Conservation (phyloP, 2,329 filamentous ascomycete species). For the Sporothrix dimorphospora region DNA sequence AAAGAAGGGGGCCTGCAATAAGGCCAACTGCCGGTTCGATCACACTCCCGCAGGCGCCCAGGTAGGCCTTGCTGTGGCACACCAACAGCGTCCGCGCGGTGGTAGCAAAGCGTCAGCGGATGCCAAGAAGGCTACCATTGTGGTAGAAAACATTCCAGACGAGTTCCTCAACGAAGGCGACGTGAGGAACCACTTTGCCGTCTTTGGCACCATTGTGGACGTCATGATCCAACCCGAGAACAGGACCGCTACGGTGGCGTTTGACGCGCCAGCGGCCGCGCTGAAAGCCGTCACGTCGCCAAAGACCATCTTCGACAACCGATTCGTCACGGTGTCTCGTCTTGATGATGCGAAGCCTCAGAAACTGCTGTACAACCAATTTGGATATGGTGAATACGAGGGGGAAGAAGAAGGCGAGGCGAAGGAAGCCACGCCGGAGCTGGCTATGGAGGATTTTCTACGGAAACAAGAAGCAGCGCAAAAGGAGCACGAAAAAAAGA, state of each 20-base stretch:
- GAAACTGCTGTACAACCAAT: no score
- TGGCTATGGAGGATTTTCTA: constrained; percentile 71
- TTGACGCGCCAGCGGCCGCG: constrained; percentile 65
- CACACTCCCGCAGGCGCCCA: constrained; percentile 47
- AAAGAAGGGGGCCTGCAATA: constrained; percentile 70
- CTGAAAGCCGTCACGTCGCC: constrained; percentile 74
- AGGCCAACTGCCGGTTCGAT: constrained; percentile 70
- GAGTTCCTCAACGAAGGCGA: constrained; percentile 67
- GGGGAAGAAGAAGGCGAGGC: constrained; percentile 28
- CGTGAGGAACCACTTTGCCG: constrained; percentile 69
- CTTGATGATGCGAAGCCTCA: constrained; percentile 53
- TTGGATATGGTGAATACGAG: constrained; percentile 38
- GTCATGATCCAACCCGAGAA: constrained; percentile 69
- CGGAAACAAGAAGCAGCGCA: constrained; percentile 74
- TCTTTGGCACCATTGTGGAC: constrained; percentile 69
- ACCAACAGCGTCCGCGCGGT: not conserved
- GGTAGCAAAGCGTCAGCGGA: constrained; percentile 60
- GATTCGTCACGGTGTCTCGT: constrained; percentile 86
- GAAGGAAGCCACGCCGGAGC: constrained; percentile 50
- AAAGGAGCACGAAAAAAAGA: constrained; percentile 66
- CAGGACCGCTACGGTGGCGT: constrained; percentile 71
- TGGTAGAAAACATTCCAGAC: constrained; percentile 77
- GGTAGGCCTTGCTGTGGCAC: not conserved
- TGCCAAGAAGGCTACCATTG: constrained; percentile 66
- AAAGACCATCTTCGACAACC: constrained; percentile 80